Conservation (phyloP, 2,329 filamentous ascomycete genomes). For the Xylariales sp. region DNA sequence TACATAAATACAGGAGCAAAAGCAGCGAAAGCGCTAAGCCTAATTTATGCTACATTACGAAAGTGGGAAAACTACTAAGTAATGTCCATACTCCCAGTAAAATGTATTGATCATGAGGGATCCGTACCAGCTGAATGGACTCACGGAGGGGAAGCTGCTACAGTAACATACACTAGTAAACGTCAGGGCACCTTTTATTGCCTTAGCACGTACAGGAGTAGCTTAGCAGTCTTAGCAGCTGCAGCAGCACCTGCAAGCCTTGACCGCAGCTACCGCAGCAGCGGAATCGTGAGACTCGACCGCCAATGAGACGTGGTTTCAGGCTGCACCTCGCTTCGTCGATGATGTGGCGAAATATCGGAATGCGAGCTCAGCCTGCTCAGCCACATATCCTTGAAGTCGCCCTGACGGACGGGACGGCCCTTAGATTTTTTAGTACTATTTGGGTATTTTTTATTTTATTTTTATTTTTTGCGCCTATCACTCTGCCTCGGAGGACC, state of each 20-base stretch:
- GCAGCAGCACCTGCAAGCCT: slow-evolving; percentile 28
- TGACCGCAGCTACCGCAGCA: slow-evolving; percentile 39
- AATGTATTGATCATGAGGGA: slow-evolving; percentile 11
- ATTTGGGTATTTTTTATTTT: too few species aligned
- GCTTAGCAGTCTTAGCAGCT: slow-evolving; percentile 17
- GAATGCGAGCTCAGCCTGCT: slow-evolving; percentile 33
- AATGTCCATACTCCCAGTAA: slow-evolving; percentile 8
- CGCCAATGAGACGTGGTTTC: slow-evolving; percentile 23
- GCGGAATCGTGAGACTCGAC: slow-evolving; percentile 6
- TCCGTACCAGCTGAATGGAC: slow-evolving; percentile 15
- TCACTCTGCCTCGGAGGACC: slow-evolving; percentile 28
- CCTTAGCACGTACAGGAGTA: slow-evolving; percentile 10
- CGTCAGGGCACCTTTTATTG: too few species aligned
- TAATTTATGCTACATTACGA: too few species aligned
- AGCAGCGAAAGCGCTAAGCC: too few species aligned
- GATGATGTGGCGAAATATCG: slow-evolving; percentile 29
- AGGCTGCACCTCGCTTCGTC: slow-evolving; percentile 28
- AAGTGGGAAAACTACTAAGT: too few species aligned
- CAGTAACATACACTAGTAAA: background rate
- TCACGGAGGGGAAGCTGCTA: slow-evolving; percentile 2
- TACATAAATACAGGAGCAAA: too few species aligned
- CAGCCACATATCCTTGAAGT: slow-evolving; percentile 27
- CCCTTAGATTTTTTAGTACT: background rate
- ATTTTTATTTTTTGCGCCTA: background rate
- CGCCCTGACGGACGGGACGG: background rate